phyloP scores from a whole-genome alignment of 2,329 filamentous ascomycete species.

The Periconia digitata region DNA sequence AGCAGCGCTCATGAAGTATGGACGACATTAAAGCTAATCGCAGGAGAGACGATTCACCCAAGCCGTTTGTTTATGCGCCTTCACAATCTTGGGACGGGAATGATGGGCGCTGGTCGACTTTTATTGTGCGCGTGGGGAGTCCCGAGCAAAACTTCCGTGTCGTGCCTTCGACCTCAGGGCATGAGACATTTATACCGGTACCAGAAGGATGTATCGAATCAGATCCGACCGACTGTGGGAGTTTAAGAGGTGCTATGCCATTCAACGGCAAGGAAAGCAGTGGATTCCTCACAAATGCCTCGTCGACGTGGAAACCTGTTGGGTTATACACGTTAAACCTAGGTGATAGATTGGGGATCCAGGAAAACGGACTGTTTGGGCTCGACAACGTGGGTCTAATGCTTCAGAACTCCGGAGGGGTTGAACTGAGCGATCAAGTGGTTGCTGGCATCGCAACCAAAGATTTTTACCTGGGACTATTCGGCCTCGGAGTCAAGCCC shows the following conservation, averaged over 20 bases:
- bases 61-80: conserved; percentile 4
- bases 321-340: conserved; percentile 6
- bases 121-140: conserved; percentile 28
- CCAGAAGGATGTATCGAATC: conserved; percentile 15
- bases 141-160: conserved; percentile 32
- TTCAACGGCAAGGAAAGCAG: conserved; percentile 1
- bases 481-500: conserved; percentile 9
- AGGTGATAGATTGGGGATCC: conserved; percentile 4
- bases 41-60: conserved; percentile 11
- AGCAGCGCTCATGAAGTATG: neutral
- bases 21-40: conserved; percentile 17
- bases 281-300: conserved; percentile 5
- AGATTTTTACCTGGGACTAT: conserved; percentile 10
- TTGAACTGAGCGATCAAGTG: conserved; percentile 3
- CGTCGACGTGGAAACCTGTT: conserved; percentile 7
- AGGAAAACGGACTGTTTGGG: conserved; percentile 9
- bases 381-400: conserved; percentile 7
- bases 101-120: conserved; percentile 1
- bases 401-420: conserved; percentile 5
- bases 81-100: conserved; percentile 5
- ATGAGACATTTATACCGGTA: conserved; percentile 10
- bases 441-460: conserved; percentile 12
- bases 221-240: conserved; percentile 7
- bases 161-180: conserved; percentile 14
- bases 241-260: conserved; percentile 3